Evolutionary conservation across 805 yeast species (phyloP).

Genomic region (Kazachstania martiniae): DNA sequence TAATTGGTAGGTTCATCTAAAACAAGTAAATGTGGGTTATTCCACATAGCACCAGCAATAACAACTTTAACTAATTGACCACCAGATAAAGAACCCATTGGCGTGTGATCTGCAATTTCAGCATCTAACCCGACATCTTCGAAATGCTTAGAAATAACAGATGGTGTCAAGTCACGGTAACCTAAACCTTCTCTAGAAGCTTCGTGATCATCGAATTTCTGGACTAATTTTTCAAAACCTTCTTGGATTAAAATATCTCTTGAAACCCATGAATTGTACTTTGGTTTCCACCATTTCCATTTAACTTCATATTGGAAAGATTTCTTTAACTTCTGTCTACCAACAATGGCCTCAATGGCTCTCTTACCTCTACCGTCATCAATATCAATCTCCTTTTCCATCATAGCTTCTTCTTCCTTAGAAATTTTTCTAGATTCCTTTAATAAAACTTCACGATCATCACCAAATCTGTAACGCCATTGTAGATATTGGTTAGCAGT

Average conservation of each 20-base stretch:
- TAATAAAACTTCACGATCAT: constrained; percentile 90
- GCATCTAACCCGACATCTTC: constrained; percentile 97
- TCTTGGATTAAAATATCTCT: constrained; percentile 69
- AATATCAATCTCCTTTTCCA: constrained; percentile 68
- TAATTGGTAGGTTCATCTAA: constrained; percentile 98
- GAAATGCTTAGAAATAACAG: constrained; percentile 89
- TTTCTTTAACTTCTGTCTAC: constrained; percentile 93
- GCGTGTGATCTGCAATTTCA: constrained; percentile 97
- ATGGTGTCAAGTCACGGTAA: constrained; percentile 86
- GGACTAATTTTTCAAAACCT: constrained; percentile 85
- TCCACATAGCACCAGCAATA: constrained; percentile 99
- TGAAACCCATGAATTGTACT: constrained; percentile 87
- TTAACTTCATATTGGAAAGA: constrained; percentile 94
- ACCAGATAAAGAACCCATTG: constrained; percentile 92
- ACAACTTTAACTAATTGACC: constrained; percentile 98
- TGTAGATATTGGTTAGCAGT: constrained; percentile 96
- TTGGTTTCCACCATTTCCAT: constrained; percentile 89
- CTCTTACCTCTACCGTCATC: constrained; percentile 85
- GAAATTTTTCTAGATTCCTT: constrained; percentile 87
- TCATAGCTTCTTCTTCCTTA: constrained; percentile 56
- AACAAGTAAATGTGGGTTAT: constrained; percentile 92
- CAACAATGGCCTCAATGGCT: constrained; percentile 86
- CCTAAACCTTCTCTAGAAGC: constrained; percentile 99
- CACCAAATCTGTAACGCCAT: constrained; percentile 97
- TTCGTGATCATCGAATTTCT: constrained; percentile 97